Evolutionary conservation across 768 basidiomycete species (phyloP).

Genomic region (Amanita pseudoporphyria): DNA sequence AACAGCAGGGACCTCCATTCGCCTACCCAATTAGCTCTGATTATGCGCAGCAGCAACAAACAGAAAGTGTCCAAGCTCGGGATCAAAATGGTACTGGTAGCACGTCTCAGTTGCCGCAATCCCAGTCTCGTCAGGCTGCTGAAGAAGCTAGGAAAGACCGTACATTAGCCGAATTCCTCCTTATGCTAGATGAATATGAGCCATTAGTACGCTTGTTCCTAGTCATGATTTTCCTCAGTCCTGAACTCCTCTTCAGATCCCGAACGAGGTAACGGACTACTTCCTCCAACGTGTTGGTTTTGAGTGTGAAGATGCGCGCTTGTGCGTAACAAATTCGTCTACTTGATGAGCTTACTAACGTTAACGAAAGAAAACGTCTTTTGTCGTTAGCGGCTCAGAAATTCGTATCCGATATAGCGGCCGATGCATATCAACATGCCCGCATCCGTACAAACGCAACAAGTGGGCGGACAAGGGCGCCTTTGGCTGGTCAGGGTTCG

Average conservation of each 20-base stretch:
- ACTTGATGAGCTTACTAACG: not conserved
- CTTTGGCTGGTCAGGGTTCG: conserved; percentile 45
- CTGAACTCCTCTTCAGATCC: conserved; percentile 49
- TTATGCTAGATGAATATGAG: conserved; percentile 96
- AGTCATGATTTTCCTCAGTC: not conserved
- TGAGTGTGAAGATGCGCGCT: conserved; percentile 86
- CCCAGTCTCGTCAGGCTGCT: conserved; percentile 55
- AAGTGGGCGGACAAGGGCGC: conserved; percentile 58
- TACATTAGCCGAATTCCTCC: conserved; percentile 85
- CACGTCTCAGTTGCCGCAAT: conserved; percentile 20
- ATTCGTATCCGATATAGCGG: conserved; percentile 93
- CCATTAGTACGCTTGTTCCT: conserved; percentile 56
- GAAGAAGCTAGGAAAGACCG: conserved; percentile 84
- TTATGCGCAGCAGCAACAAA: conserved; percentile 16
- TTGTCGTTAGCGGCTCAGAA: conserved; percentile 95
- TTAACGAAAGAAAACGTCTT: conserved; percentile 68
- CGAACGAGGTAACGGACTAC: conserved; percentile 96
- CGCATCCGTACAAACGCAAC: conserved; percentile 87
- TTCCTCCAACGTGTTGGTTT: conserved; percentile 95
- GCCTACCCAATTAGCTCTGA: conserved; percentile 22
- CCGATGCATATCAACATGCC: conserved; percentile 96
- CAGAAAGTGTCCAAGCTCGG: conserved; percentile 20
- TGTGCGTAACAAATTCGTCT: conserved; percentile 35
- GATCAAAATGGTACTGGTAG: conserved; percentile 13
- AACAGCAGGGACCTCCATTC: conserved; percentile 12